These are phyloP conservation scores for Clonostachys rhizophaga DNA, from an alignment of 2,329 filamentous ascomycete species.

Conservation along the genomic window DNA sequence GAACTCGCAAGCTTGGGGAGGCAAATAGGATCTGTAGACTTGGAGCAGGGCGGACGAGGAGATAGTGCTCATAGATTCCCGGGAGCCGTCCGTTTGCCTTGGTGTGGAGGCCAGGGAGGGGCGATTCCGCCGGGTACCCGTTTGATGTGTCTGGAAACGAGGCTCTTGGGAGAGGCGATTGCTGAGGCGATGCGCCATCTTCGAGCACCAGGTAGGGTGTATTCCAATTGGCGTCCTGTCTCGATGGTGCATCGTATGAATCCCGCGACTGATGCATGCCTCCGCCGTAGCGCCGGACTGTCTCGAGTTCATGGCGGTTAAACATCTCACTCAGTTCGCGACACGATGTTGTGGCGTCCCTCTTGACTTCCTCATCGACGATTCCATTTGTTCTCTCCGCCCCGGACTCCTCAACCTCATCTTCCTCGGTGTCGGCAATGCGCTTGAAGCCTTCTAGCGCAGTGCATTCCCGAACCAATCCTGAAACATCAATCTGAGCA, in stretches of 20 bases:
- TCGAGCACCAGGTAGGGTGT: conserved; percentile 34
- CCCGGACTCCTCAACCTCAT: not conserved
- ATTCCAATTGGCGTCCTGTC: conserved; percentile 28
- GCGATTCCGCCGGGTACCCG: not conserved
- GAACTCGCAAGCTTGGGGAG: conserved; percentile 61
- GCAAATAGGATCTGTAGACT: conserved; percentile 65
- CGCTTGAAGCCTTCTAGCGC: not conserved
- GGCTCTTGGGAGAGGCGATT: too few relatives aligned
- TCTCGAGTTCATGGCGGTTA: conserved; percentile 61
- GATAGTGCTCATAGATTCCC: conserved; percentile 45
- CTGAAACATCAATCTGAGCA: conserved; percentile 67
- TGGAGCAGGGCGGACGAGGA: conserved; percentile 63
- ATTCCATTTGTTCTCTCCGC: not conserved
- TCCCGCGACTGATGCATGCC: conserved; percentile 43
- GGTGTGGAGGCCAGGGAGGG: not conserved
- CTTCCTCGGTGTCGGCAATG: not conserved
- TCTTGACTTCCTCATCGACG: not conserved
- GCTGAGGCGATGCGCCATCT: conserved; percentile 17
- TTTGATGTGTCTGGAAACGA: not conserved
- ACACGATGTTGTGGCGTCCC: not conserved
- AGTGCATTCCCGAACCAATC: conserved; percentile 60
- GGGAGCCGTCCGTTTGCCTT: conserved; percentile 16
- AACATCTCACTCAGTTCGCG: conserved; percentile 66
- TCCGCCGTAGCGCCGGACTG: conserved; percentile 58
- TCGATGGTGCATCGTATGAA: conserved; percentile 16